These are phyloP conservation scores for Gossypium schwendimanii DNA, from an alignment of 441 rosid species.

Conservation along the genomic window DNA sequence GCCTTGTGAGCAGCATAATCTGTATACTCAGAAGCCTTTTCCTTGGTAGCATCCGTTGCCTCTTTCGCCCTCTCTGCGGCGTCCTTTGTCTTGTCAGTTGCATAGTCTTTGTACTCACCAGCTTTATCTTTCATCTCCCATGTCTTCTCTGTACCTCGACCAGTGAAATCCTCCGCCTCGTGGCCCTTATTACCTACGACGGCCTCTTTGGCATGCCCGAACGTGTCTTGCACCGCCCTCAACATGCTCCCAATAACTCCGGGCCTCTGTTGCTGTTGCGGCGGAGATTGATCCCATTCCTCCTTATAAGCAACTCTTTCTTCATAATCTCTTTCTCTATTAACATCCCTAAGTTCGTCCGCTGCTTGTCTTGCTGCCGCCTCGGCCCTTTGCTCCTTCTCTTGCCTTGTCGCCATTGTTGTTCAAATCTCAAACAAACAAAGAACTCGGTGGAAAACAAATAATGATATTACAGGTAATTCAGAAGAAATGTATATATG, in stretches of 20 bases:
- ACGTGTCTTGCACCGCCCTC: slow-evolving; percentile 43
- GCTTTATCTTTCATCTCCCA: slow-evolving; percentile 22
- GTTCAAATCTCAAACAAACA: not conserved
- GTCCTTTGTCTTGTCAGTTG: slow-evolving; percentile 11
- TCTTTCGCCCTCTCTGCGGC: slow-evolving; percentile 16
- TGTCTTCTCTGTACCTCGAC: slow-evolving; percentile 25
- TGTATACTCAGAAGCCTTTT: slow-evolving; percentile 21
- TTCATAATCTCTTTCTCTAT: slow-evolving; percentile 10
- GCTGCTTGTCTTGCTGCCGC: slow-evolving; percentile 34
- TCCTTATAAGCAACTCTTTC: not conserved
- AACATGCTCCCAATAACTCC: slow-evolving; percentile 38
- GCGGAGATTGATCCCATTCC: not conserved
- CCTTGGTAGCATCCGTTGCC: slow-evolving; percentile 19
- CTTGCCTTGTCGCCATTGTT: slow-evolving; percentile 43
- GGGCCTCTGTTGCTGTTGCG: slow-evolving; percentile 28
- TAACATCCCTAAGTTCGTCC: slow-evolving; percentile 28
- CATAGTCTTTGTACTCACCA: slow-evolving; percentile 12
- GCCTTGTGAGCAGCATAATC: slow-evolving; percentile 34
- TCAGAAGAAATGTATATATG: not conserved
- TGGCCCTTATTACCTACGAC: slow-evolving; percentile 48
- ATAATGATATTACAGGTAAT: too few relatives aligned
- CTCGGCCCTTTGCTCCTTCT: slow-evolving; percentile 39
- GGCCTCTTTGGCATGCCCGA: slow-evolving; percentile 49
- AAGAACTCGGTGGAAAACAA: not conserved
- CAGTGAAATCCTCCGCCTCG: slow-evolving; percentile 19